Conservation (phyloP, 2,329 filamentous ascomycete species). For the Xylaria digitata region DNA sequence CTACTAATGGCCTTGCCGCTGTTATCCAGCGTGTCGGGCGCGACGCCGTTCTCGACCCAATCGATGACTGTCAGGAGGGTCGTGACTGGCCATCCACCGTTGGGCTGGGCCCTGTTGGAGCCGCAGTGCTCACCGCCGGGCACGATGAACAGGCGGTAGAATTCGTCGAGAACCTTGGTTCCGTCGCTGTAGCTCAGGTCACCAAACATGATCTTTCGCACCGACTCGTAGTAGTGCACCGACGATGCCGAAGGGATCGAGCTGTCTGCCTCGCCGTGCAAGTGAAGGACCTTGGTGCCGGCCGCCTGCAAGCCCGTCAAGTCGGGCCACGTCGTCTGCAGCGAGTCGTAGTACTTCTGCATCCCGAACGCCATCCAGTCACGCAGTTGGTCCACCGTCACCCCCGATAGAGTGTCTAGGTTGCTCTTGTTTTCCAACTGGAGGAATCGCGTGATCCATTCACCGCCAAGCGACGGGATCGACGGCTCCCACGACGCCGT, state of each 20-base stretch:
- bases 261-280: constrained; percentile 64
- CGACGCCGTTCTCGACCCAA: constrained; percentile 63
- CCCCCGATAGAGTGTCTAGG: constrained; percentile 55
- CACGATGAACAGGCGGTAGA: constrained; percentile 54
- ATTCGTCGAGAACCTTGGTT: constrained; percentile 58
- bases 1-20: constrained; percentile 52
- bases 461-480: constrained; percentile 44
- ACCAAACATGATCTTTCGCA: constrained; percentile 62
- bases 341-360: constrained; percentile 59
- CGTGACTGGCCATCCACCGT: constrained; percentile 56
- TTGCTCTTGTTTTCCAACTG: constrained; percentile 45
- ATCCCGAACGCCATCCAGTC: constrained; percentile 63
- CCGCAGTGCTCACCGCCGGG: constrained; percentile 65
- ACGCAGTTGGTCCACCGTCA: constrained; percentile 64
- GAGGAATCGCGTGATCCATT: constrained; percentile 48
- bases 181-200: constrained; percentile 53
- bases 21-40: constrained; percentile 57
- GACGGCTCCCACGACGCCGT: constrained; percentile 46
- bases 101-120: constrained; percentile 54
- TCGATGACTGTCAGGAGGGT: constrained; percentile 61
- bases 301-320: constrained; percentile 56
- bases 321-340: constrained; percentile 60
- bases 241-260: constrained; percentile 61
- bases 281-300: constrained; percentile 64
- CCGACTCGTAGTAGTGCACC: constrained; percentile 57